Evolutionary conservation across 352 stramenopile genomes (phyloP).

Genomic region (Phytophthora citrophthora): DNA sequence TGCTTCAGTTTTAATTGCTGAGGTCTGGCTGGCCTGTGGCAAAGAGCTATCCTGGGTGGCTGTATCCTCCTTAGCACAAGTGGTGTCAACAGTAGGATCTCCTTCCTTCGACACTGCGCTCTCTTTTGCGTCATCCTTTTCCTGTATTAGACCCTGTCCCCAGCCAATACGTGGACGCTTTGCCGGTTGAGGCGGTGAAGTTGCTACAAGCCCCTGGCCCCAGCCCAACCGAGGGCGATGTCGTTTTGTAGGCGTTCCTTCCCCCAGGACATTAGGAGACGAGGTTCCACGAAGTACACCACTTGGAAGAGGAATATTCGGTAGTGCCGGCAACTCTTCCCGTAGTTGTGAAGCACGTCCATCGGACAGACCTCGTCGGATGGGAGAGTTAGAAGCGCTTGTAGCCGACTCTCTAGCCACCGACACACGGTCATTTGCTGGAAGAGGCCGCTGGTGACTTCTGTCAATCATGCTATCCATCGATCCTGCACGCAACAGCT

Average conservation of each 20-base stretch:
- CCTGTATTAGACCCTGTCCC: conserved; percentile 76
- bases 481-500: conserved; percentile 31
- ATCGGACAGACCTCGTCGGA: conserved; percentile 13
- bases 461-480: conserved; percentile 31
- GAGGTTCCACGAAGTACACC: conserved; percentile 10
- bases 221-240: conserved; percentile 80
- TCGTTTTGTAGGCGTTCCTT: conserved; percentile 51
- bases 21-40: conserved; percentile 1
- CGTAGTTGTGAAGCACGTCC: conserved; percentile 5
- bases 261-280: conserved; percentile 23
- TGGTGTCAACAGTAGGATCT: conserved; percentile 4
- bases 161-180: conserved; percentile 86
- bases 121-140: conserved; percentile 36
- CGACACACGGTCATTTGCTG: conserved; percentile 15
- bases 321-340: conserved; percentile 69
- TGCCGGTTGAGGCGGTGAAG: conserved; percentile 59
- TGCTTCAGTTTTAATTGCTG: conserved; percentile 10
- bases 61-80: conserved; percentile 13
- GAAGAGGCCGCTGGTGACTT: conserved; percentile 13
- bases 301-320: conserved; percentile 67
- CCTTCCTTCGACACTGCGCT: conserved; percentile 7
- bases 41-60: neutral
- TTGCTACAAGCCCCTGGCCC: conserved; percentile 81
- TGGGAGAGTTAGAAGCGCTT: conserved; percentile 26
- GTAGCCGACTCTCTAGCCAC: conserved; percentile 21